Evolutionary conservation across 106 monocot species (phyloP).

Genomic region (Acorus gramineus): DNA sequence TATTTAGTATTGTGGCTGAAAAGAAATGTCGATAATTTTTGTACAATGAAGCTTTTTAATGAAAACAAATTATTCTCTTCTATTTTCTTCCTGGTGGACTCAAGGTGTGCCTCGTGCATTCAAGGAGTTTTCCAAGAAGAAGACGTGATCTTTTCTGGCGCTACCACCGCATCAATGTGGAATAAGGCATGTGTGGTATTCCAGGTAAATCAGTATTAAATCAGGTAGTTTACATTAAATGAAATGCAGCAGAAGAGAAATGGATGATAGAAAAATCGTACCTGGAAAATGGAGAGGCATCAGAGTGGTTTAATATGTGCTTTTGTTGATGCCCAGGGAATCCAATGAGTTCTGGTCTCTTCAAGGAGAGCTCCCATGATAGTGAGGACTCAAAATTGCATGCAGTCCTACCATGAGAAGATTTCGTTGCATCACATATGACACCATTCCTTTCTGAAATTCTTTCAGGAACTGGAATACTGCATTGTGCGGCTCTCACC

Average conservation of each 20-base stretch:
- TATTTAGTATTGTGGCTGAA: too few species aligned
- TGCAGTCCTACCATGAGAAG: slow-evolving; percentile 12
- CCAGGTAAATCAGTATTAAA: background rate
- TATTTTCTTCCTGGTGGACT: too few species aligned
- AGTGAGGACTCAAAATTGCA: slow-evolving; percentile 17
- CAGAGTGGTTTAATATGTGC: slow-evolving; percentile 58
- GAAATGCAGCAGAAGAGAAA: background rate
- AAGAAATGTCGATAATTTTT: too few species aligned
- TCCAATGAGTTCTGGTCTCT: slow-evolving; percentile 20
- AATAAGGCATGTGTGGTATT: too few species aligned
- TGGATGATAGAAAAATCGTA: slow-evolving; percentile 8
- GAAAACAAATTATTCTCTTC: too few species aligned
- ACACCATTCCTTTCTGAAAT: background rate
- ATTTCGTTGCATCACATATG: slow-evolving; percentile 10
- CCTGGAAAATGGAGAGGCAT: slow-evolving; percentile 86
- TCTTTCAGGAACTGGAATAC: slow-evolving; percentile 12
- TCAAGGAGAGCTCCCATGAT: slow-evolving; percentile 32
- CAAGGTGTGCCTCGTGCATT: too few species aligned
- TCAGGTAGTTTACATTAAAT: background rate
- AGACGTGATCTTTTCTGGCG: too few species aligned
- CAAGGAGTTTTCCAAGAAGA: too few species aligned
- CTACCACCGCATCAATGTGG: too few species aligned
- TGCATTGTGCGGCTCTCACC: slow-evolving; percentile 21
- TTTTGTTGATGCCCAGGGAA: slow-evolving; percentile 25
- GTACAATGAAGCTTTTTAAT: too few species aligned